phyloP scores from a whole-genome alignment of 805 yeast species.

The Zygosaccharomyces rouxii region DNA sequence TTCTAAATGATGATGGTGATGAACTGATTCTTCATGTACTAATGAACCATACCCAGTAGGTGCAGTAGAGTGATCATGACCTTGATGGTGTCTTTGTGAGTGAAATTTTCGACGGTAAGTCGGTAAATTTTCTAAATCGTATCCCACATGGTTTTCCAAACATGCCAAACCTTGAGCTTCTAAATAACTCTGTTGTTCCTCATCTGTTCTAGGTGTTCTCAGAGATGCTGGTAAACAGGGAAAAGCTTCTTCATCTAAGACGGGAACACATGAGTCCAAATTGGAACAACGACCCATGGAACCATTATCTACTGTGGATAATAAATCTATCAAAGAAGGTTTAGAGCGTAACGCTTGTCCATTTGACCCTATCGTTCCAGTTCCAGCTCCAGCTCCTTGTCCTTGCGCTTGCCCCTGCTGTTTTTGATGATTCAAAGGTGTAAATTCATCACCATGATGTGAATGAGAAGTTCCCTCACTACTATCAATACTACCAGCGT shows the following conservation, averaged over 20 bases:
- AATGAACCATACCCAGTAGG: conserved; percentile 10
- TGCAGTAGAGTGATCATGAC: conserved; percentile 3
- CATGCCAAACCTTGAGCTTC: conserved; percentile 23
- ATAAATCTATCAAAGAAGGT: conserved; percentile 16
- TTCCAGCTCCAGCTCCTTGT: no score
- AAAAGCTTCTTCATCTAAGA: conserved; percentile 13
- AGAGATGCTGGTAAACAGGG: conserved; percentile 13
- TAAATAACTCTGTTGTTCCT: neutral
- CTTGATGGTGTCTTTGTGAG: conserved; percentile 6
- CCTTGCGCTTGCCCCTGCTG: no score
- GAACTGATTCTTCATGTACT: conserved; percentile 19
- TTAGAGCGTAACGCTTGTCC: conserved; percentile 6
- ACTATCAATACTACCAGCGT: conserved; percentile 16
- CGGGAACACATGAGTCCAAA: conserved; percentile 17
- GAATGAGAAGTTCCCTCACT: conserved; percentile 1
- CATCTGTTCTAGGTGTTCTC: neutral
- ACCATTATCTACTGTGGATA: conserved; percentile 11
- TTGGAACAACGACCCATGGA: conserved; percentile 13
- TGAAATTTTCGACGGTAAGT: conserved; percentile 32
- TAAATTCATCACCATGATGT: conserved; percentile 4
- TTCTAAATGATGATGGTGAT: conserved; percentile 76
- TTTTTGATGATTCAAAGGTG: conserved; percentile 3
- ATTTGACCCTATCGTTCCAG: conserved; percentile 2
- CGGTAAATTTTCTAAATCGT: conserved; percentile 35
- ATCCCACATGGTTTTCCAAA: conserved; percentile 35